Evolutionary conservation across 805 yeast genomes (phyloP).

Genomic region (Yamadazyma philogaea): DNA sequence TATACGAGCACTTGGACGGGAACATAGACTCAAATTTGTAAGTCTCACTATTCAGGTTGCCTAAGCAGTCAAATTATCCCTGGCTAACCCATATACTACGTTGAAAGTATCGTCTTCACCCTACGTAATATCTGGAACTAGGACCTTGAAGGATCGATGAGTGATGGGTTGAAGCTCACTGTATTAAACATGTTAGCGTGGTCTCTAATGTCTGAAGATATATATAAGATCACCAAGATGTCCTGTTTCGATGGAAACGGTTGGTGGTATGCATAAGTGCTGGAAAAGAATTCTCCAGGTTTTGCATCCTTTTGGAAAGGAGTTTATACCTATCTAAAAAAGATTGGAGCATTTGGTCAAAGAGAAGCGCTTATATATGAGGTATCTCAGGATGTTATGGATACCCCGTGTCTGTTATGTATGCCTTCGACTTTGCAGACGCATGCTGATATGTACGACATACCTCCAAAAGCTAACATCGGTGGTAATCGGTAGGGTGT

Average conservation of each 20-base stretch:
- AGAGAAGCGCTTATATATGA: slow-evolving; percentile 12
- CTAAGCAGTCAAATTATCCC: slow-evolving; percentile 26
- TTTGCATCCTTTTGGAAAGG: slow-evolving; percentile 7
- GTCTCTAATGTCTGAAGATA: slow-evolving; percentile 13
- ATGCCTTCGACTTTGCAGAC: slow-evolving; percentile 8
- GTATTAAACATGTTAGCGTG: slow-evolving; percentile 11
- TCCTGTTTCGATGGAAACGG: slow-evolving; percentile 7
- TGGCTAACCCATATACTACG: slow-evolving; percentile 16
- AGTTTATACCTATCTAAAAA: slow-evolving; percentile 10
- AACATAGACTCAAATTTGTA: slow-evolving; percentile 21
- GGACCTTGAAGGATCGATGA: not conserved
- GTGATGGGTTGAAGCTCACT: slow-evolving; percentile 11
- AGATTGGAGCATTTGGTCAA: slow-evolving; percentile 12
- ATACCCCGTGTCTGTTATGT: slow-evolving; percentile 2
- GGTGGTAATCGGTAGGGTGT: slow-evolving; percentile 2
- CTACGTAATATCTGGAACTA: not conserved
- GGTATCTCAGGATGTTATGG: slow-evolving; percentile 8
- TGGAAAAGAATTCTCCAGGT: slow-evolving; percentile 10
- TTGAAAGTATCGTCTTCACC: slow-evolving; percentile 13
- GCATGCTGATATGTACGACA: slow-evolving; percentile 9
- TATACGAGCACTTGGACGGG: slow-evolving; percentile 10
- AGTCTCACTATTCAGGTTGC: slow-evolving; percentile 24
- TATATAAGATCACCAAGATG: slow-evolving; percentile 10
- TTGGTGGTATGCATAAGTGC: slow-evolving; percentile 10
- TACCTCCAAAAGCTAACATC: slow-evolving; percentile 14